These are phyloP conservation scores for Colletotrichum sp. DNA, from an alignment of 2,329 filamentous ascomycete genomes.

Conservation along the genomic window DNA sequence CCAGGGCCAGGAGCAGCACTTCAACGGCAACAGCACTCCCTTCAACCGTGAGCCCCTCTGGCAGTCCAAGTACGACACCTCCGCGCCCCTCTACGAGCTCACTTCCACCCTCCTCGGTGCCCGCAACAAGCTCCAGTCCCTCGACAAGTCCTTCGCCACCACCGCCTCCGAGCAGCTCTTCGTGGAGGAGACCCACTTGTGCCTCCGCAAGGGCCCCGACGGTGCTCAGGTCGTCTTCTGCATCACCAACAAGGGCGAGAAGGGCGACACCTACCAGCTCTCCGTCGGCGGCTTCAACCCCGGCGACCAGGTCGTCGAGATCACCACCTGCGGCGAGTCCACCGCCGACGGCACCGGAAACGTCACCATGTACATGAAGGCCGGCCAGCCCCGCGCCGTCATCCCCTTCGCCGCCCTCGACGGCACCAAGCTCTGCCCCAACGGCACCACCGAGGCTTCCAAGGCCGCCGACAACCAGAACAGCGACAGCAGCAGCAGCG, in stretches of 20 bases:
- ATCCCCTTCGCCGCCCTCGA: background rate
- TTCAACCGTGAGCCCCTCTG: constrained; percentile 65
- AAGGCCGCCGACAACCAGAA: background rate
- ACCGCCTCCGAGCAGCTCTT: constrained; percentile 18
- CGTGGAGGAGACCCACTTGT: constrained; percentile 16
- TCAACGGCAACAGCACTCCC: constrained; percentile 49
- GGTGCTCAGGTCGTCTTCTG: constrained; percentile 19
- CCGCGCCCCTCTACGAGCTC: constrained; percentile 48
- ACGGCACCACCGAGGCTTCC: constrained; percentile 4
- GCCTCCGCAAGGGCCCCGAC: constrained; percentile 15
- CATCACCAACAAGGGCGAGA: constrained; percentile 20
- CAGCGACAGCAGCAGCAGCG: background rate
- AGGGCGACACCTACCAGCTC: constrained; percentile 13
- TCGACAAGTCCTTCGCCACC: constrained; percentile 1
- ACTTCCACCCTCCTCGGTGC: constrained; percentile 8
- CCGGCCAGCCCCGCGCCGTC: constrained; percentile 13
- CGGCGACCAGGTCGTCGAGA: constrained; percentile 12
- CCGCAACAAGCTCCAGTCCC: constrained; percentile 12
- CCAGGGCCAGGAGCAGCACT: constrained; percentile 69
- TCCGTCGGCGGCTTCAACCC: constrained; percentile 16
- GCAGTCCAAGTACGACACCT: constrained; percentile 55
- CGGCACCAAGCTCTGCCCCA: constrained; percentile 1
- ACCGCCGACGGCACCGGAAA: constrained; percentile 18
- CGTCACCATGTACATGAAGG: constrained; percentile 17
- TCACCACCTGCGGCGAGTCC: constrained; percentile 1